A percentile compares a stretch with the other conserved stretches of the same genome.
Evolutionary conservation across 2,329 filamentous ascomycete genomes (phyloP).

Genomic region (Aspergillus fumigatiaffinis): DNA sequence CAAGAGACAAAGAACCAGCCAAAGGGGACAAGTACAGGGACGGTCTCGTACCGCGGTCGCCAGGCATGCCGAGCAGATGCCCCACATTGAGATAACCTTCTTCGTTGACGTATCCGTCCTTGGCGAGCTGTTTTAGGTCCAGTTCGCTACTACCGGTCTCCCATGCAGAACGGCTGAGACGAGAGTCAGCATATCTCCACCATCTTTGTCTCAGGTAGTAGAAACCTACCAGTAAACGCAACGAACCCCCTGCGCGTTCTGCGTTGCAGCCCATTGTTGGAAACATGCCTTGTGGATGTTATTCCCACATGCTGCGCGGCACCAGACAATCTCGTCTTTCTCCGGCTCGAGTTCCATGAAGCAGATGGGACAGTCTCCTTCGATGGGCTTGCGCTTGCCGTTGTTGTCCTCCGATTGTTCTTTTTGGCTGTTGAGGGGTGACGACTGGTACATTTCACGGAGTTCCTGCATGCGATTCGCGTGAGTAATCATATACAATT

Average conservation of each 20-base stretch:
- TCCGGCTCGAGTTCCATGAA: slow-evolving; percentile 51
- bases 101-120: slow-evolving; percentile 21
- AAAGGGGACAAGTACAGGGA: slow-evolving; percentile 14
- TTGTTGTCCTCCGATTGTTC: slow-evolving; percentile 32
- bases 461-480: slow-evolving; percentile 43
- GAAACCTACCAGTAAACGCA: slow-evolving; percentile 45
- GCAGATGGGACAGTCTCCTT: slow-evolving; percentile 62
- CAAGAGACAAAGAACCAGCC: background rate
- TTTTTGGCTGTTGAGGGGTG: slow-evolving; percentile 48
- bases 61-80: slow-evolving; percentile 38
- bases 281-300: slow-evolving; percentile 60
- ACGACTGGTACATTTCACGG: slow-evolving; percentile 51
- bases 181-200: background rate
- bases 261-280: slow-evolving; percentile 47
- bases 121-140: slow-evolving; percentile 29
- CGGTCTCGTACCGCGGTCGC: slow-evolving; percentile 33
- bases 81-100: slow-evolving; percentile 47
- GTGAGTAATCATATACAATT: background rate
- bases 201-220: background rate
- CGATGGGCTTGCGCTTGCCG: slow-evolving; percentile 54
- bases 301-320: slow-evolving; percentile 59
- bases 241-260: slow-evolving; percentile 29
- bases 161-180: slow-evolving; percentile 41
- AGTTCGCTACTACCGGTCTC: slow-evolving; percentile 27
- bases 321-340: slow-evolving; percentile 52